Percentiles rank a stretch among this genome's conserved stretches.
Conservation (phyloP, 805 yeast genomes). For the Barnettozyma botsteinii region DNA sequence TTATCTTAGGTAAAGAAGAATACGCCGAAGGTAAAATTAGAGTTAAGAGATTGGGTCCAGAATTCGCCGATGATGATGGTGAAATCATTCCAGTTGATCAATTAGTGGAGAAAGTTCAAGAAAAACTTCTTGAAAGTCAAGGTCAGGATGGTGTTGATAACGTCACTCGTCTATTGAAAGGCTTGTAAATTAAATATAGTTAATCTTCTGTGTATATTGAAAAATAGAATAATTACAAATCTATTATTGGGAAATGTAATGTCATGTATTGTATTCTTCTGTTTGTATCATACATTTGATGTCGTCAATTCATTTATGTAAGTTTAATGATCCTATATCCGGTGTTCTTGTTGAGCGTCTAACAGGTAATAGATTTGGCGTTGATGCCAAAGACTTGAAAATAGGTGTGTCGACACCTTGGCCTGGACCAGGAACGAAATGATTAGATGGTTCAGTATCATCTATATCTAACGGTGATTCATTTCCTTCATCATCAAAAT, state of each 20-base stretch:
- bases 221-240: background rate
- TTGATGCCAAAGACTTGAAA: constrained; percentile 6
- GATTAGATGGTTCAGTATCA: constrained; percentile 22
- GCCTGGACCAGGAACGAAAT: constrained; percentile 24
- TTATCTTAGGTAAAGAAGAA: constrained; percentile 94
- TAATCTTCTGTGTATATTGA: background rate
- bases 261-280: too few species aligned
- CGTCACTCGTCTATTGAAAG: constrained; percentile 56
- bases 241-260: too few species aligned
- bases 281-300: background rate
- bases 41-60: constrained; percentile 85
- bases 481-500: constrained; percentile 16
- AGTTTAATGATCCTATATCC: background rate
- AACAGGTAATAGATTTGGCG: constrained; percentile 19
- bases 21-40: constrained; percentile 69
- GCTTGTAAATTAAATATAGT: constrained; percentile 31
- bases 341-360: background rate
- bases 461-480: constrained; percentile 27
- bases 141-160: constrained; percentile 51
- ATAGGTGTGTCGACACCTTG: constrained; percentile 25
- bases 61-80: constrained; percentile 84
- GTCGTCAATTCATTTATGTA: background rate
- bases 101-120: constrained; percentile 47
- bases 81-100: constrained; percentile 61
- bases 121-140: constrained; percentile 45